Percentiles rank a stretch among this genome's conserved stretches.
Evolutionary conservation across 768 basidiomycete species (phyloP).

Genomic region (Holtermannia corniformis): DNA sequence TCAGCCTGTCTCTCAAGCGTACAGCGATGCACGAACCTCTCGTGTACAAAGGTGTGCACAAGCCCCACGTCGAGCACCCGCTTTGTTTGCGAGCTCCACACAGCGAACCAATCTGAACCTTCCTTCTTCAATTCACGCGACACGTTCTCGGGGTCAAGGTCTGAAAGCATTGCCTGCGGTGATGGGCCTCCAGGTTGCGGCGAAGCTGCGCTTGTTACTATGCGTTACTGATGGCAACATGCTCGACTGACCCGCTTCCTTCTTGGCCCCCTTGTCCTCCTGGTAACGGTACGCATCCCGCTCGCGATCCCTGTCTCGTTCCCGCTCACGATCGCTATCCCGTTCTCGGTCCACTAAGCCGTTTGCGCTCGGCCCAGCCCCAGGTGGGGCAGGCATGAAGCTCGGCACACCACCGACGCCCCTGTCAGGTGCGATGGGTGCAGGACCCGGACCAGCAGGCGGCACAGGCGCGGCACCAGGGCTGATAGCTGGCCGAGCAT

Average conservation of each 20-base stretch:
- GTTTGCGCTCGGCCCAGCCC: constrained; percentile 32
- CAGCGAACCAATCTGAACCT: constrained; percentile 77
- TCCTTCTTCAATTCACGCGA: constrained; percentile 50
- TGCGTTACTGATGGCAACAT: neutral
- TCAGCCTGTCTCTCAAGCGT: neutral
- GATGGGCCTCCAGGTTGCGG: constrained; percentile 10
- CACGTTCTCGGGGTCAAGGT: constrained; percentile 42
- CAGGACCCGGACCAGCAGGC: constrained; percentile 35
- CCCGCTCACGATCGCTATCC: constrained; percentile 38
- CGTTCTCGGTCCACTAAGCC: constrained; percentile 36
- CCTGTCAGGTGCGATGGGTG: constrained; percentile 4
- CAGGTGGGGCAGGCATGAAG: constrained; percentile 16
- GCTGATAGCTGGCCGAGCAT: constrained; percentile 39
- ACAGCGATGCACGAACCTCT: constrained; percentile 51
- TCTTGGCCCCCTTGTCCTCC: constrained; percentile 4
- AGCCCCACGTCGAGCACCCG: constrained; percentile 66
- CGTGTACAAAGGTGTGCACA: constrained; percentile 80
- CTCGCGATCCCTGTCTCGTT: constrained; percentile 41
- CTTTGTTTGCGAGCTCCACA: constrained; percentile 75
- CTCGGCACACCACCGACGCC: constrained; percentile 19
- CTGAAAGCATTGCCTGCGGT: constrained; percentile 32
- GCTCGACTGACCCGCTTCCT: neutral
- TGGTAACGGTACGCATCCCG: constrained; percentile 31
- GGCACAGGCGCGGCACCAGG: constrained; percentile 32
- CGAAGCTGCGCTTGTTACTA: constrained; percentile 1